A percentile compares a stretch with the other conserved stretches of the same genome.
These are phyloP conservation scores for sweet orange (Citrus sinensis) DNA, from an alignment of 345 rosid genomes.

Conservation along the genomic window DVS_A1.0 CM039166.1:26093501-26094000, in stretches of 20 bases:
- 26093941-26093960: neutral
- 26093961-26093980: neutral
- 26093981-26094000: neutral
- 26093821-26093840: too few relatives aligned
- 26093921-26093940: neutral
- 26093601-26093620: neutral
- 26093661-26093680: neutral
- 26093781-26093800: neutral
- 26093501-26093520: too few relatives aligned
- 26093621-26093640: neutral
- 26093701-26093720: too few relatives aligned
- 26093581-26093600: neutral
- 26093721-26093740: neutral
- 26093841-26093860: too few relatives aligned
- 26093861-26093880: neutral
- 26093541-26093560: too few relatives aligned
- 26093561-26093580: too few relatives aligned
- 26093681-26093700: neutral
- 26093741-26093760: neutral
- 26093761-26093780: neutral
- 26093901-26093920: neutral
- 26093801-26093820: conserved; percentile 19
- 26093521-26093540: too few relatives aligned
- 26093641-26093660: neutral
- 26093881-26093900: neutral